Base-by-base conservation (phyloP, 2,329 filamentous ascomycete species). In the Cladosporium austrohemisphaericum region DNA sequence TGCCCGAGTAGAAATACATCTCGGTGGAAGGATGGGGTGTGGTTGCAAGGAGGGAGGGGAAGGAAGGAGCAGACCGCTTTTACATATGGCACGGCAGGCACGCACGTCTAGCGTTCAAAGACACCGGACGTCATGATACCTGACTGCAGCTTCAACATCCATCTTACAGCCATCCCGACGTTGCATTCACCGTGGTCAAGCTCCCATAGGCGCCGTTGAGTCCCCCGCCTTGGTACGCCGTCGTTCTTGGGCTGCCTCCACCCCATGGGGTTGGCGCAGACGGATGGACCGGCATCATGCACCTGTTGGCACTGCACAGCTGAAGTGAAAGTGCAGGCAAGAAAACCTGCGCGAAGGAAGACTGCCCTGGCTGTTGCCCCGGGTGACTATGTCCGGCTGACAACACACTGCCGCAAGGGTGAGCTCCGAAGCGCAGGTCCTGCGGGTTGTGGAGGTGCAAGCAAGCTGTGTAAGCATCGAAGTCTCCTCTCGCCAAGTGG, bases 391-490 rank as follows among this genome's bases (percentile, higher is more conserved):
- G 25, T 11, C 25, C 38, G 14, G 38, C 38, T 31, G 26, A 41
- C 38, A 29, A 26, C 18, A 31, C 26, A 14, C 13, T 29, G 18
- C 16, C 23, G 32, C 43, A 37, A 38, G 33, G 43, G 32, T 10
- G 36, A 11, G 8, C 6, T 23, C 11, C 25, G 11, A 11, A 6
- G 33, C 7, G 25, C 16, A 31, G 32, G 18, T n/a, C 16, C n/a
- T 25, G 25, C 33, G 33, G 43, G 13, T 33, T 7, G 32, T 47
- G 23, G 43, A 47, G 43, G 14, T 22, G 20, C 8, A 20, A 13
- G 20, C 35, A 38, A 38, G 38, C 38, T 28, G 44, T 29, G 33
- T 19, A 38, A 38, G 44, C 41, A 45, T 45, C 31, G 26, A 20
- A 47, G 6, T 37, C 32, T 47, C 44, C 23, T 19, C 32, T 20